Evolutionary conservation across 1,139 yeast species (phyloP), one percentile per base, ranked within the genome.

Genomic region (Geotrichum macrosporum): DNA sequence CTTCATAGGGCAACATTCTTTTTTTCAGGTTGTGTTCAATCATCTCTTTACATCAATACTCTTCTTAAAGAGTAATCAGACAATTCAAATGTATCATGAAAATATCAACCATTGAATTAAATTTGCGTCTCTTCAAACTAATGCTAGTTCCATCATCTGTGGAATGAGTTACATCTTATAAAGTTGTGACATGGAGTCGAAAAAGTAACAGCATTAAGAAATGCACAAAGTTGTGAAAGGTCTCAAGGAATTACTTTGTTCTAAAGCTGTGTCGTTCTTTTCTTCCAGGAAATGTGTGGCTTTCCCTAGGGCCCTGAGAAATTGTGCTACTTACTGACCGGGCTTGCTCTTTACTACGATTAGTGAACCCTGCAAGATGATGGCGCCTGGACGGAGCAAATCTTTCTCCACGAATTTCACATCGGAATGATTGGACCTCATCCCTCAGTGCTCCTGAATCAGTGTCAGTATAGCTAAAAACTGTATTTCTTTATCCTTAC

Each of bases 391-490:
- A 41, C 5, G 49, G 40, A 22, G 32, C 19, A 24, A 36, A 46
- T 15, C 36, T 46, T 27, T 46, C 52, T 13, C 47, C 49, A 59
- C 94, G 73, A 6, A 84, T 94, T 65, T 80, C 81, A 37, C 78
- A 84, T 59, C 94, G 73, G 58, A 84, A 84, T 15, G 75, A 69
- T 50, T 72, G 74, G 4, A 85, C 94, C 59, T 85, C 94, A 26
- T 82, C 80, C 29, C 46, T 46, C 27, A 56, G 32, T 80, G 68
- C 44, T 81, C 80, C 72, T 82, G 72, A 50, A 72, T 77, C 2
- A 15, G 4, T 2, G 24, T 37, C 27, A 32, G 32, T 30, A 19
- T 22, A n/a, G 5, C 13, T 19, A 9, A 3, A 13, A 20, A 29
- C 6, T 19, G 2, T 2, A 4, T 9, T 26, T 22, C 15, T 21